Evolutionary conservation across 2,329 filamentous ascomycete species (phyloP), one percentile per base, ranked within the genome.

Genomic region (Sphaerulina vaccinii): DNA sequence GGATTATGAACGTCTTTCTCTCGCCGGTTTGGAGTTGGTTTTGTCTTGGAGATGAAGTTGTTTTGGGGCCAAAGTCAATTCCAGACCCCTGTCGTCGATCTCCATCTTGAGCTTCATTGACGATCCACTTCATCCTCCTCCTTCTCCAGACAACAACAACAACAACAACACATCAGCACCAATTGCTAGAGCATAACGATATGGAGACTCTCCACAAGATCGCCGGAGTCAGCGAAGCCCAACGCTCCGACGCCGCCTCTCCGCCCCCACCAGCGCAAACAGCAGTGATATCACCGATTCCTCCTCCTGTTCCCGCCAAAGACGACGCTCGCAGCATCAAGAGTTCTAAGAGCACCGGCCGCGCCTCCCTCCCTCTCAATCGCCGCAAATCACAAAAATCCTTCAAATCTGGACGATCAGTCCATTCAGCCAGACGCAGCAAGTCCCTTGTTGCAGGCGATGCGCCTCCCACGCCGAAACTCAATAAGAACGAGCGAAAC

Each of bases 131-230:
- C n/a, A n/a, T 32, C 27, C 27, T 32, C 27, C 27, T 32, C 10
- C 27, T 32, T 10, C 5, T 32, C 27, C n/a, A 13, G 27, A 29
- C 6, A 10, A 10, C 8, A 13, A 32, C 27, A 32, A 10, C 10
- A 11, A 10, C 8, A 13, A 11, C 27, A 10, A 13, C n/a, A 10
- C 9, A 10, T 32, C 27, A 16, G 22, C 9, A 13, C 35, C 45
- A 24, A 48, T 48, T 48, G 45, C 45, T 40, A 48, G 13, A 32
- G 22, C 23, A 23, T 40, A 48, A 16, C 23, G 15, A 22, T 48
- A 70, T 70, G 67, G 62, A 70, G 33, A 61, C 66, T n/a, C 60
- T 69, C 40, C 62, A 67, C 59, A 64, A 62, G 27, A 52, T 68
- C 18, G 66, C 66, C 40, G 67, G 67, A 52, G 64, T 68, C 33